A percentile compares a stretch with the other conserved stretches of the same genome.
Conservation (phyloP, 2,329 filamentous ascomycete species). For the Trichoderma atrobrunneum region DNA sequence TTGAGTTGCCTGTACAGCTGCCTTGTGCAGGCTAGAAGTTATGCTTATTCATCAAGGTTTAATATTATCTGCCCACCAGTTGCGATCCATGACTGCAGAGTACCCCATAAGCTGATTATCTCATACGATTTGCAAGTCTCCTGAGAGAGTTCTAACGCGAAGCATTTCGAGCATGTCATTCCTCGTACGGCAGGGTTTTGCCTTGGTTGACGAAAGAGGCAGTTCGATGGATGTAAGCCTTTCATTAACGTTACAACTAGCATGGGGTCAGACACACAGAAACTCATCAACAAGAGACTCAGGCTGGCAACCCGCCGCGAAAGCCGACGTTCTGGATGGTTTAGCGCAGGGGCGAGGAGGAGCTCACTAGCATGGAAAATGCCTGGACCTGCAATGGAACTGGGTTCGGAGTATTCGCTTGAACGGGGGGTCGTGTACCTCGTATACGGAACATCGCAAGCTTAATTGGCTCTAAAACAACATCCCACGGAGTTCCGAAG, state of each 20-base stretch:
- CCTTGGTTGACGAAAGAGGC: slow-evolving; percentile 1
- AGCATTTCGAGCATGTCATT: background rate
- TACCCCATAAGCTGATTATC: background rate
- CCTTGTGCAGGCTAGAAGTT: background rate
- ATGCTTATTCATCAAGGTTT: background rate
- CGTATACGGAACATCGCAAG: slow-evolving; percentile 2
- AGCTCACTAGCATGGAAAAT: background rate
- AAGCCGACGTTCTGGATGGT: background rate
- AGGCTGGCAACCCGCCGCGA: background rate
- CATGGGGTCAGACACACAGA: background rate
- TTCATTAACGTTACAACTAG: slow-evolving; percentile 15
- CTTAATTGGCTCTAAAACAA: background rate
- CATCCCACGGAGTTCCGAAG: background rate
- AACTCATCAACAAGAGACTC: background rate
- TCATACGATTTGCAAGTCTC: background rate
- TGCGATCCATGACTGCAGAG: background rate
- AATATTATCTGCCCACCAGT: background rate
- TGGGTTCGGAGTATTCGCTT: background rate
- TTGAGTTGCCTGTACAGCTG: background rate
- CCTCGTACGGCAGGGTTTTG: background rate
- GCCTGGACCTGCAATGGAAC: background rate
- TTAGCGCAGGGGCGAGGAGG: slow-evolving; percentile 1
- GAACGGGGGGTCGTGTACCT: background rate
- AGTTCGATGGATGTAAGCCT: slow-evolving; percentile 11
- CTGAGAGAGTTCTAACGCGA: background rate